Conservation (phyloP, 2,329 filamentous ascomycete genomes). For the Exutisphaerella laricina region DNA sequence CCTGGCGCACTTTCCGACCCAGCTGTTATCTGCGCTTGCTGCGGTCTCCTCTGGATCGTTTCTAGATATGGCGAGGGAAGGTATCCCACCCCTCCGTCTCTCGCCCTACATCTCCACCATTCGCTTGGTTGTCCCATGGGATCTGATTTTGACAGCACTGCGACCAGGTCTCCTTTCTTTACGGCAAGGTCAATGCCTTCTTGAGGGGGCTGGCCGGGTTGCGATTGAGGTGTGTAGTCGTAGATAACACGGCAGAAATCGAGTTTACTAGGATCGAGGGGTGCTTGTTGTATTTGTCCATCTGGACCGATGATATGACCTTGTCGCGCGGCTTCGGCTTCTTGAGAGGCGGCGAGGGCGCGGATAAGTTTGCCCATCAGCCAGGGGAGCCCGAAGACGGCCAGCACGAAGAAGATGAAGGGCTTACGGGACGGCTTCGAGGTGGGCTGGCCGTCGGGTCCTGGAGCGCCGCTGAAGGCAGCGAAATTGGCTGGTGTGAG, state of each 20-base stretch:
- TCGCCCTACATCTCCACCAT: conserved; percentile 93
- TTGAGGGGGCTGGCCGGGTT: conserved; percentile 37
- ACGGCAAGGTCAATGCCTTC: conserved; percentile 81
- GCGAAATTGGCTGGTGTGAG: conserved; percentile 90
- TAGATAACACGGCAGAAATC: conserved; percentile 95
- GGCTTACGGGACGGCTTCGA: conserved; percentile 86
- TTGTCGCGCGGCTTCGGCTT: conserved; percentile 65
- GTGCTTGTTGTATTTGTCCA: conserved; percentile 40
- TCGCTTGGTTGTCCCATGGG: conserved; percentile 87
- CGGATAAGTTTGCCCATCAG: conserved; percentile 95
- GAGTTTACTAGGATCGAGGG: conserved; percentile 80
- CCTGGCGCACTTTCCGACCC: conserved; percentile 37
- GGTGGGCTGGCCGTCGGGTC: conserved; percentile 60
- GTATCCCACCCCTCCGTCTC: conserved; percentile 87
- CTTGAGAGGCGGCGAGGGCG: conserved; percentile 73
- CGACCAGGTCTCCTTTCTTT: conserved; percentile 86
- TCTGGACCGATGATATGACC: conserved; percentile 47
- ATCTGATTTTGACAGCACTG: conserved; percentile 86
- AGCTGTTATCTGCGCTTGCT: conserved; percentile 40
- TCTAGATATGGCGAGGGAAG: conserved; percentile 88
- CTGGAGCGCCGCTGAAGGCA: conserved; percentile 64
- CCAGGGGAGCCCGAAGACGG: conserved; percentile 92
- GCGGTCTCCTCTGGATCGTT: conserved; percentile 56
- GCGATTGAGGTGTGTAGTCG: conserved; percentile 80
- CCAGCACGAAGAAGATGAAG: conserved; percentile 89